Evolutionary conservation across 306 rosid species (phyloP).

Genomic region (Albizia julibrissin): DNA sequence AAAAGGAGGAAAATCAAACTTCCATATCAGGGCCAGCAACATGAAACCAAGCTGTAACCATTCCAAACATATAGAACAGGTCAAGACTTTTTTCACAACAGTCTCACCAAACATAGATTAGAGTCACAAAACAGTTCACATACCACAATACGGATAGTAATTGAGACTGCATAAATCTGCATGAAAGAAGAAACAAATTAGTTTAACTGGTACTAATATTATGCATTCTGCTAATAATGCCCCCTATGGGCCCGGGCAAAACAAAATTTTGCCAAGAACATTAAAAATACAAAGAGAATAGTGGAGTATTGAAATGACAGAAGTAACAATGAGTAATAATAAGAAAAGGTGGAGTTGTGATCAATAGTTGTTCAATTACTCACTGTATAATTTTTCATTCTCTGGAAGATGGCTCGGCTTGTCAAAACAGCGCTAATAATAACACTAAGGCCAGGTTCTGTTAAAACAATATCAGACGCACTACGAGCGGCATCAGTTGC

Average conservation of each 20-base stretch:
- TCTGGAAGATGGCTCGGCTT: constrained; percentile 94
- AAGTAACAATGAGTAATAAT: constrained; percentile 3
- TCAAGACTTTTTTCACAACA: constrained; percentile 24
- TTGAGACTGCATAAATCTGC: constrained; percentile 98
- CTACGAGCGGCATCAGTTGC: constrained; percentile 99
- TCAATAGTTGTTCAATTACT: constrained; percentile 35
- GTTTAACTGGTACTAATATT: constrained; percentile 4
- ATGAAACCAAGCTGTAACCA: constrained; percentile 94
- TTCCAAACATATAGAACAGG: constrained; percentile 30
- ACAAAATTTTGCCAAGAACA: constrained; percentile 8
- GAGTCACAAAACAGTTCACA: constrained; percentile 33
- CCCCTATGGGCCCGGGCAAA: not conserved
- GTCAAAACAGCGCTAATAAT: constrained; percentile 98
- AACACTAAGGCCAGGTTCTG: constrained; percentile 97
- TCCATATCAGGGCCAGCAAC: constrained; percentile 95
- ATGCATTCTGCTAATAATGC: constrained; percentile 1
- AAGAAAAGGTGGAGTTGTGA: constrained; percentile 10
- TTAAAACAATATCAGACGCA: constrained; percentile 96
- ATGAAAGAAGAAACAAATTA: constrained; percentile 27
- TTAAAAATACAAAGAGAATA: not conserved
- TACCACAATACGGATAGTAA: constrained; percentile 99
- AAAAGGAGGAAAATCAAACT: constrained; percentile 96
- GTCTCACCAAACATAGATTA: constrained; percentile 12
- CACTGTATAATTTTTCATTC: constrained; percentile 99
- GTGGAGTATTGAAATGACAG: not conserved